These are phyloP conservation scores for Metschnikowia borealis DNA, from an alignment of 805 yeast species.

Conservation along the genomic window DNA sequence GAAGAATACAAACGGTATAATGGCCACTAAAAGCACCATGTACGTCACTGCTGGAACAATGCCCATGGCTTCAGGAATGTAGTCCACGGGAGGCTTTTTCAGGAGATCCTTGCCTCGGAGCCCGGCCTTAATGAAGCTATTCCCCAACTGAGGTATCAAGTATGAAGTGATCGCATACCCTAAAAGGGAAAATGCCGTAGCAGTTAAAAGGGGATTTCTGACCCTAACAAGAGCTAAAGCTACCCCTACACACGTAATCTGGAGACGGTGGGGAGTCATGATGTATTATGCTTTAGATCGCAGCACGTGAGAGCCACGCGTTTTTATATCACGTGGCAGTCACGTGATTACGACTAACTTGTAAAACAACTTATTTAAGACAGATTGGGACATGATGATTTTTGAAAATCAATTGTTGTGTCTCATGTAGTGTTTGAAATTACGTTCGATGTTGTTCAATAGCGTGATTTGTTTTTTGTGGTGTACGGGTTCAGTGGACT, in stretches of 20 bases:
- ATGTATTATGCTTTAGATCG: neutral
- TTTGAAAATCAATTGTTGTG: too few relatives aligned
- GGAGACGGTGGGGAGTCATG: constrained; percentile 3
- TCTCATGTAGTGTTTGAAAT: too few relatives aligned
- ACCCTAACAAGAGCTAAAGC: constrained; percentile 14
- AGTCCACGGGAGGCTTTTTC: constrained; percentile 61
- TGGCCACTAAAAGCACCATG: constrained; percentile 72
- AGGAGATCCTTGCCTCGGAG: constrained; percentile 82
- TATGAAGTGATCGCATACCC: constrained; percentile 60
- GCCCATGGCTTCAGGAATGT: constrained; percentile 89
- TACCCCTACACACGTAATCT: constrained; percentile 7
- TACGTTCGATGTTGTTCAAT: too few relatives aligned
- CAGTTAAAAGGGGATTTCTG: constrained; percentile 51
- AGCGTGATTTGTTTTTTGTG: neutral
- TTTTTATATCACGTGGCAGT: neutral
- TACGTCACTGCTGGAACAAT: constrained; percentile 80
- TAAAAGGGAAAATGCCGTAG: constrained; percentile 61
- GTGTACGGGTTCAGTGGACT: neutral
- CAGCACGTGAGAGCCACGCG: neutral
- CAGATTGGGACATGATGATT: too few relatives aligned
- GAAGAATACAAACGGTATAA: constrained; percentile 85
- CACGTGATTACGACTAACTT: neutral
- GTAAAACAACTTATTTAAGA: too few relatives aligned
- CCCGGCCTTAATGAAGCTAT: constrained; percentile 70
- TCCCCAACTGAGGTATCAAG: constrained; percentile 66